Evolutionary conservation across 2,329 filamentous ascomycete genomes (phyloP), one percentile per base, ranked within the genome.

Genomic region (Zymoseptoria brevis): DNA sequence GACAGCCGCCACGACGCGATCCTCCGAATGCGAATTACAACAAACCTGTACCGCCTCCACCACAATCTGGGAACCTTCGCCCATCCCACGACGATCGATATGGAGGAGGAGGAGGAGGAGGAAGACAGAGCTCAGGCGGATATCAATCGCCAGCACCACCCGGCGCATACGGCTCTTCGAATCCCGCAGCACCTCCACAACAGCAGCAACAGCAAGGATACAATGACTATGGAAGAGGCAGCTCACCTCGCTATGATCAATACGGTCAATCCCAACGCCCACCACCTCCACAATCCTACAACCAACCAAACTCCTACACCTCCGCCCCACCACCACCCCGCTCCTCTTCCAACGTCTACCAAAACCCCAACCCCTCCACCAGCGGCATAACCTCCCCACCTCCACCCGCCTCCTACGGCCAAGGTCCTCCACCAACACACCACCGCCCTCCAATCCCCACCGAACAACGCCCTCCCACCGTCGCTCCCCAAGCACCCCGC

Each of bases 401-500:
- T 8, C 80, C 79, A 2, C 79, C 79, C 19, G 70, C 70, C 57
- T 75, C 77, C 64, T 83, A 81, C 57, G 78, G 80, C 57, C 80
- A 80, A 35, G 77, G 66, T 76, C 85, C 66, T 69, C 83, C 65
- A 69, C 77, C 71, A 83, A 83, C 68, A 81, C 90, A 67, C 83
- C 84, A 65, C 52, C 86, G 66, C 82, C 90, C 62, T 76, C 82
- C 64, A 77, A 78, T 73, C 79, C 69, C 74, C 78, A 66, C 70
- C 41, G 61, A 69, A 69, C 76, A 71, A 61, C 77, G 74, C 57
- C 80, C 67, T 60, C 80, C 60, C 67, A 77, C 73, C 62, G 80
- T 74, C 64, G 82, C 76, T 67, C 81, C 72, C 16, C 76, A 76
- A 8, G 79, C 80, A 11, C 69, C 71, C 2, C 76, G 80, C 56